Evolutionary conservation across 352 stramenopile genomes (phyloP).

Genomic region (Phytophthora rubi): DNA sequence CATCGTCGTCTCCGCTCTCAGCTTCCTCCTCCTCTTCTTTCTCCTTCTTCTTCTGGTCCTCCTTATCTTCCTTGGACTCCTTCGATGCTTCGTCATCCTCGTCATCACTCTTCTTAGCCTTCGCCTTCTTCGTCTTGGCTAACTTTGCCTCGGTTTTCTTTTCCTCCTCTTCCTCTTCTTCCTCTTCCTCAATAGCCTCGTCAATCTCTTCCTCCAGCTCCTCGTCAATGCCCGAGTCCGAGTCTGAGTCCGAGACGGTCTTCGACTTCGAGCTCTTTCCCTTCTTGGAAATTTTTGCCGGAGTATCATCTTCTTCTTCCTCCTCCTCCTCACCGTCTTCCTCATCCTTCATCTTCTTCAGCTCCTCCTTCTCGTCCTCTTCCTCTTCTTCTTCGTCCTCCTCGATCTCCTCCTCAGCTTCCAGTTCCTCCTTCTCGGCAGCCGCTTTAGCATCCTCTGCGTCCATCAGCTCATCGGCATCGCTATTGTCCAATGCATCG

Average conservation of each 20-base stretch:
- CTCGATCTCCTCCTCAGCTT: slow-evolving; percentile 27
- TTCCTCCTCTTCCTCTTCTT: slow-evolving; percentile 20
- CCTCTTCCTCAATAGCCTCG: slow-evolving; percentile 17
- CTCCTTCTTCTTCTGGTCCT: slow-evolving; percentile 18
- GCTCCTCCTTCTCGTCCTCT: slow-evolving; percentile 27
- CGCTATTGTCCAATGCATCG: slow-evolving; percentile 25
- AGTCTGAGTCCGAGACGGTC: slow-evolving; percentile 4
- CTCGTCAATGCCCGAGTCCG: slow-evolving; percentile 5
- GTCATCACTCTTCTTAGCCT: slow-evolving; percentile 12
- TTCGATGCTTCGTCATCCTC: slow-evolving; percentile 4
- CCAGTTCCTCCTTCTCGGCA: slow-evolving; percentile 35
- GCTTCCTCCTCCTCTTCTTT: slow-evolving; percentile 23
- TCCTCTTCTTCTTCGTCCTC: slow-evolving; percentile 24
- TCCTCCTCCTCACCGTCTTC: slow-evolving; percentile 25
- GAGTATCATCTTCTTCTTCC: slow-evolving; percentile 19
- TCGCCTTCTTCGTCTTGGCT: slow-evolving; percentile 25
- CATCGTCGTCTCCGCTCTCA: slow-evolving; percentile 13
- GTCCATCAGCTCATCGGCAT: slow-evolving; percentile 33
- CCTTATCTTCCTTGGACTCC: slow-evolving; percentile 13
- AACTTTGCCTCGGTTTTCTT: slow-evolving; percentile 10
- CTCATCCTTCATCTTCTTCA: slow-evolving; percentile 10
- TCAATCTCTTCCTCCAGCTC: slow-evolving; percentile 8
- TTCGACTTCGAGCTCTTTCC: not conserved
- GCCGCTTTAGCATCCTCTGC: slow-evolving; percentile 18
- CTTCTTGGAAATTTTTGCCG: not conserved